Conservation (phyloP, 2,329 filamentous ascomycete genomes). For the Fusarium papillatum region DNA sequence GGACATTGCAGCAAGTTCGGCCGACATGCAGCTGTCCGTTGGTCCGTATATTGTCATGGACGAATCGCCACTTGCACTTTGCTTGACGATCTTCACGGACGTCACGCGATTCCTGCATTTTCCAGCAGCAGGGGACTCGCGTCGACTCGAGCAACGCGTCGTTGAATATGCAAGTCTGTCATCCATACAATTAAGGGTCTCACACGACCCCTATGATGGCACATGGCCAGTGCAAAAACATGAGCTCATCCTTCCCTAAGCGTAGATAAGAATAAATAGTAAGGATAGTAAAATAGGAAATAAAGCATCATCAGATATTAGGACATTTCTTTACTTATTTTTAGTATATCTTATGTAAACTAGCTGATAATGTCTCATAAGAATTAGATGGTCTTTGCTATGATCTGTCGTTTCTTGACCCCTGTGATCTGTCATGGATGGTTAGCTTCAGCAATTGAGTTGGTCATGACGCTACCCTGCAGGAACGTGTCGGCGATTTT, state of each 20-base stretch:
- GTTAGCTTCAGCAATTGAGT: constrained; percentile 29
- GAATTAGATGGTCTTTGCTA: background rate
- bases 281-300: background rate
- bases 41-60: background rate
- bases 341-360: background rate
- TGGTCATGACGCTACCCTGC: constrained; percentile 35
- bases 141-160: background rate
- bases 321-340: background rate
- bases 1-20: background rate
- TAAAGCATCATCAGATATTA: background rate
- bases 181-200: background rate
- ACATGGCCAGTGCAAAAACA: background rate
- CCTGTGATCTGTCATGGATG: background rate
- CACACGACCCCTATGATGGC: background rate
- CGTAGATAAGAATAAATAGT: background rate
- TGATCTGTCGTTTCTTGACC: background rate
- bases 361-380: background rate
- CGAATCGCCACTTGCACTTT: background rate
- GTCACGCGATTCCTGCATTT: background rate
- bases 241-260: background rate
- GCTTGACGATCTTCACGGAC: background rate
- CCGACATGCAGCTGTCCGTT: background rate
- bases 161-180: background rate
- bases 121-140: background rate
- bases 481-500: constrained; percentile 11